These are phyloP conservation scores for Lichtheimia hyalospora DNA, from an alignment of 371 early-diverging fungal genomes.

Conservation along the genomic window DNA sequence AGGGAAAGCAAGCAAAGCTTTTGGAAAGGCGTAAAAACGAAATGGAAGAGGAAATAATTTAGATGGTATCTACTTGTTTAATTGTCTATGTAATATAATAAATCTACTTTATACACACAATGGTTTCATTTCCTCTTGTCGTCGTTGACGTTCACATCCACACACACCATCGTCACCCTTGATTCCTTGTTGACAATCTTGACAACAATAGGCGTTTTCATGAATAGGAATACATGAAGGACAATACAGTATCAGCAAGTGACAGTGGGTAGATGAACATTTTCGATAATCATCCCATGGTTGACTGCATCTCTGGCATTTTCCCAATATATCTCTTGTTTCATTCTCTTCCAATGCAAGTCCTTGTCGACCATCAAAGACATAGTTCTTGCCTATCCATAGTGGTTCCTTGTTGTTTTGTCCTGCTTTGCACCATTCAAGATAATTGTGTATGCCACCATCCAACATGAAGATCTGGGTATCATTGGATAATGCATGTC, in stretches of 20 bases:
- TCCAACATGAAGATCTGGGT: conserved; percentile 66
- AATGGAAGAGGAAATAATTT: conserved; percentile 18
- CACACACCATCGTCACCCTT: conserved; percentile 27
- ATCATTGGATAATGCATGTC: conserved; percentile 40
- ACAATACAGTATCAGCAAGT: conserved; percentile 40
- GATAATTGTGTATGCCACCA: conserved; percentile 76
- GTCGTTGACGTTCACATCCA: conserved; percentile 34
- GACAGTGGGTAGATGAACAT: conserved; percentile 32
- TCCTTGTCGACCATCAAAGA: conserved; percentile 73
- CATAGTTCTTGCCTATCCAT: conserved; percentile 72
- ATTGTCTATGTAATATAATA: not conserved
- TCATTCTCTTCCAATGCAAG: conserved; percentile 15
- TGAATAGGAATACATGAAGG: conserved; percentile 13
- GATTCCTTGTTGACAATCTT: conserved; percentile 21
- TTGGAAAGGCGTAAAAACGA: conserved; percentile 30
- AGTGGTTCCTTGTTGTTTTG: conserved; percentile 18
- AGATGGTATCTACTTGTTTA: not conserved
- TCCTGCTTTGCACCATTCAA: conserved; percentile 62
- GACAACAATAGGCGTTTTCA: conserved; percentile 27
- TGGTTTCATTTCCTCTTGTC: conserved; percentile 28
- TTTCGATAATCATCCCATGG: conserved; percentile 47
- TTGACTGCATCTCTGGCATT: conserved; percentile 32
- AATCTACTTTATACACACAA: not conserved
- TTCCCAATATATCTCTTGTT: conserved; percentile 12
- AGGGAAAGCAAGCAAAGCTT: conserved; percentile 11